Conservation (phyloP, 306 rosid species). For the Psophocarpus tetragonolobus region DNA sequence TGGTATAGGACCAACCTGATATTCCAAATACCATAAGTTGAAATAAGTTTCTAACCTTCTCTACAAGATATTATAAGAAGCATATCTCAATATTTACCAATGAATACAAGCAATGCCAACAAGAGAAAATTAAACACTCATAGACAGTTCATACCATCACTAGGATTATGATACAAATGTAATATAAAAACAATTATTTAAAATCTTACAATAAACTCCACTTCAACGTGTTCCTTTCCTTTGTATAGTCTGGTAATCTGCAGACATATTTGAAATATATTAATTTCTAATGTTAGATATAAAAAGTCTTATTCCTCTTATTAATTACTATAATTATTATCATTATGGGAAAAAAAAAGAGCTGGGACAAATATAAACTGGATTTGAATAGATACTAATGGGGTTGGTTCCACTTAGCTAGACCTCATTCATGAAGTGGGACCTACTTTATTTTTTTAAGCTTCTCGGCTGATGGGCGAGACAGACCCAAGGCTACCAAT, state of each 20-base stretch:
- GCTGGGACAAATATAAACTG: not conserved
- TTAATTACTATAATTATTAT: not conserved
- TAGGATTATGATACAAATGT: slow-evolving; percentile 11
- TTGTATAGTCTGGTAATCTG: slow-evolving; percentile 82
- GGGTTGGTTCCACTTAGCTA: not conserved
- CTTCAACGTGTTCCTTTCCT: slow-evolving; percentile 93
- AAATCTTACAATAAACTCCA: slow-evolving; percentile 86
- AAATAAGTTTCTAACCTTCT: slow-evolving; percentile 14
- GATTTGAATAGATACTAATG: not conserved
- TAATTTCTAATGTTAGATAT: not conserved
- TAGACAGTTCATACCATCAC: slow-evolving; percentile 20
- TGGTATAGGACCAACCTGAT: slow-evolving; percentile 96
- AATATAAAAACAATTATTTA: slow-evolving; percentile 10
- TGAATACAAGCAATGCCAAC: slow-evolving; percentile 1
- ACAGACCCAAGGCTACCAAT: slow-evolving; percentile 1
- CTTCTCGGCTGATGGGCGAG: not conserved
- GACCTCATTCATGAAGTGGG: slow-evolving; percentile 2
- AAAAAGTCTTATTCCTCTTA: not conserved
- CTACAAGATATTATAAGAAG: slow-evolving; percentile 13
- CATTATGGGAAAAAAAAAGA: not conserved
- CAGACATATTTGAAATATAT: slow-evolving; percentile 27
- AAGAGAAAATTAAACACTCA: slow-evolving; percentile 6
- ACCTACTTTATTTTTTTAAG: not conserved
- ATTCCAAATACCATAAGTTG: slow-evolving; percentile 23
- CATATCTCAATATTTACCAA: slow-evolving; percentile 11